Conservation (phyloP, 1,284 basidiomycete genomes). For the Lentinula novae-zelandiae region DNA sequence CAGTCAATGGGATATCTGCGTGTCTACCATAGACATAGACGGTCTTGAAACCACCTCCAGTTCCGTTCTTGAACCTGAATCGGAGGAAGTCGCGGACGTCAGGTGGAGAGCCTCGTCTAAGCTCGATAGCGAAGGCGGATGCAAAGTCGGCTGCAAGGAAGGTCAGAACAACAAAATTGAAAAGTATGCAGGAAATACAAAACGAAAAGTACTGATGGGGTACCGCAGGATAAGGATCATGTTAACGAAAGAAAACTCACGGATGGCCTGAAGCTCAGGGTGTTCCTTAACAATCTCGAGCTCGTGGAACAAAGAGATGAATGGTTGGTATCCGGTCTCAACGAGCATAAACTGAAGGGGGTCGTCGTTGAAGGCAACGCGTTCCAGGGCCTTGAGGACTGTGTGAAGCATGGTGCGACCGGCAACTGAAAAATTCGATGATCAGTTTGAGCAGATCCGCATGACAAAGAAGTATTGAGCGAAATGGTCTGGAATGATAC, state of each 20-base stretch:
- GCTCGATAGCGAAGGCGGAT: conserved; percentile 75
- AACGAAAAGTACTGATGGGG: not conserved
- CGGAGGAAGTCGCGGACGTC: conserved; percentile 76
- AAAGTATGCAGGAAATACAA: too few species aligned
- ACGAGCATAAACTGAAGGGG: conserved; percentile 74
- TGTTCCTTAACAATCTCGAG: conserved; percentile 55
- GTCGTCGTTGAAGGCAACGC: conserved; percentile 74
- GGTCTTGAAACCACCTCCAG: conserved; percentile 51
- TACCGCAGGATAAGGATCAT: not conserved
- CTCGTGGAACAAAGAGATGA: conserved; percentile 84
- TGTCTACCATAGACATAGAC: conserved; percentile 68
- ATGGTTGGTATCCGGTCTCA: conserved; percentile 83
- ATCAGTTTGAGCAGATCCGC: not conserved
- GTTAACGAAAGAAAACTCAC: conserved; percentile 35
- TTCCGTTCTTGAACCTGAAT: conserved; percentile 85
- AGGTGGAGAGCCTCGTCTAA: conserved; percentile 68
- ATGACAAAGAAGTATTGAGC: not conserved
- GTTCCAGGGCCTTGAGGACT: conserved; percentile 65
- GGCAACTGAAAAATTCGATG: conserved; percentile 49
- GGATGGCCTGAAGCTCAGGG: conserved; percentile 61
- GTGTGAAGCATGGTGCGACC: conserved; percentile 74
- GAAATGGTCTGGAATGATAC: conserved; percentile 20
- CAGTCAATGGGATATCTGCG: conserved; percentile 68
- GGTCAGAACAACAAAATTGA: too few species aligned
- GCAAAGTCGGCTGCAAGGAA: conserved; percentile 65